Evolutionary conservation across 306 rosid species (phyloP).

Genomic region (Quercus parvula): DNA sequence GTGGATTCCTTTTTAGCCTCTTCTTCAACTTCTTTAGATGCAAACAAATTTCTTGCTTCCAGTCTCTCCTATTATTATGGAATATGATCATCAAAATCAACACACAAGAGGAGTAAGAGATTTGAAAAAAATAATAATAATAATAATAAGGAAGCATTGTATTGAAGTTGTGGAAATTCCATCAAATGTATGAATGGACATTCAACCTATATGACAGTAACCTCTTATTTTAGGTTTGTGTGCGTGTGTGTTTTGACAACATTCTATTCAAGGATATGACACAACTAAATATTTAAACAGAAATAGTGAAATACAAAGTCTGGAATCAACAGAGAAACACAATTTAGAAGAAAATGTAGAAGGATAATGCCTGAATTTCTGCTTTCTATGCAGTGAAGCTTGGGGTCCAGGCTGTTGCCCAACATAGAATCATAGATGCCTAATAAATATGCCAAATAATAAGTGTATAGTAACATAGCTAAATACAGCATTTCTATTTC

Average conservation of each 20-base stretch:
- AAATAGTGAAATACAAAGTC: background rate
- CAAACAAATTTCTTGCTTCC: slow-evolving; percentile 74
- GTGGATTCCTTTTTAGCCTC: slow-evolving; percentile 61
- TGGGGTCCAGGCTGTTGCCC: background rate
- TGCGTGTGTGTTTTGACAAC: background rate
- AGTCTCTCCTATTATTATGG: slow-evolving; percentile 62
- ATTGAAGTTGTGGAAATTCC: background rate
- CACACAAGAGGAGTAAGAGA: background rate
- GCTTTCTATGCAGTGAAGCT: background rate
- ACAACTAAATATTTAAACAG: background rate
- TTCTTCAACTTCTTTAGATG: slow-evolving; percentile 65
- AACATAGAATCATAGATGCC: background rate
- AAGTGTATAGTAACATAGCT: background rate
- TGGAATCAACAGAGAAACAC: background rate
- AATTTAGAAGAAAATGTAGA: background rate
- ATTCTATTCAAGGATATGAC: background rate
- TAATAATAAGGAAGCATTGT: background rate
- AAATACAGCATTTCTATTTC: background rate
- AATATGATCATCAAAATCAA: slow-evolving; percentile 15
- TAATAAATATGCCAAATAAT: background rate
- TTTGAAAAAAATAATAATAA: background rate
- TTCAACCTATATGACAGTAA: background rate
- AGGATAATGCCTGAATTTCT: background rate
- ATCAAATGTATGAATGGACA: background rate
- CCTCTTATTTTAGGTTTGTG: background rate